Evolutionary conservation across 1,139 yeast genomes (phyloP), one percentile per base, ranked within the genome.

Genomic region (Kodamaea sp.): DNA sequence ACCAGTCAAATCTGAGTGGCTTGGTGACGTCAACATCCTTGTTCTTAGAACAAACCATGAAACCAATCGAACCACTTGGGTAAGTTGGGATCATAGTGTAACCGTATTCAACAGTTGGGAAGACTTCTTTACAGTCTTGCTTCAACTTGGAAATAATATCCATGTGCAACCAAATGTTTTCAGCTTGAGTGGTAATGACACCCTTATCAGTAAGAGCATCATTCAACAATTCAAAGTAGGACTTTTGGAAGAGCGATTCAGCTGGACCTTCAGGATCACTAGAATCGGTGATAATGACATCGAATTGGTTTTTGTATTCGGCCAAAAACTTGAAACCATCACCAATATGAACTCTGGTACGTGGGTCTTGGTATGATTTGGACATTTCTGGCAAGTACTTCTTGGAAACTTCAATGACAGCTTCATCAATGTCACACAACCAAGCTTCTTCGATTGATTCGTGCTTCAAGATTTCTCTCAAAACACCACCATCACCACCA

Each of bases 191-290:
- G 46, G 94, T 79, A 59, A 88, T 86, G 43, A 89, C 92, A 58
- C 97, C 97, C 58, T 85, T 79, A 50, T 77, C 84, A 43, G 92
- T 85, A 53, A 89, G 75, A 22, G 97, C 96, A 49, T 78, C 80
- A 58, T 73, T 70, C 65, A 89, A 74, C 54, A 89, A 74, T 64
- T 83, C 74, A 63, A 88, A 89, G 73, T 88, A 89, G 27, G 87
- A 86, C 58, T 83, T 80, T 66, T 87, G 90, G 78, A 89, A 89
- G 45, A 89, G 75, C 24, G 84, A 74, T 61, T 83, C 95, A 37
- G 97, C 97, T 29, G 97, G 97, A 41, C 97, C 97, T 63, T 89
- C 97, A 35, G 97, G 97, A 62, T 89, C 97, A 29, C 96, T 86
- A 10, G 96, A 87, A 62, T 89, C 97, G 36, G 96, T 87, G 62